A percentile compares a stretch with the other conserved stretches of the same genome.
phyloP scores from a whole-genome alignment of 2,329 filamentous ascomycete species.

The Fusarium siculi region DNA sequence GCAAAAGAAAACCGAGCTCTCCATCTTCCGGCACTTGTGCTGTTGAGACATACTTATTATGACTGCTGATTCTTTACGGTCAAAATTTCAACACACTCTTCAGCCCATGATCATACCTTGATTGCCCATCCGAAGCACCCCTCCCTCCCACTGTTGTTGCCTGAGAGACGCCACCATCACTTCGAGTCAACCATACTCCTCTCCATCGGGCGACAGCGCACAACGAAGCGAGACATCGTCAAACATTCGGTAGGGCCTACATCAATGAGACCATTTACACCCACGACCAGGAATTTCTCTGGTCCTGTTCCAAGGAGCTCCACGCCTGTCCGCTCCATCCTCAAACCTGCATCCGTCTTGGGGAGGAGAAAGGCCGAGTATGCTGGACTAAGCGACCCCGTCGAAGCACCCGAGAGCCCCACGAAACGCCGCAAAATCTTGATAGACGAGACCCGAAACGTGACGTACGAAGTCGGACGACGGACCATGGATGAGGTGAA shows the following conservation, averaged over 20 bases:
- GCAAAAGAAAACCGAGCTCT: neutral
- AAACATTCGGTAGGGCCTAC: slow-evolving; percentile 12
- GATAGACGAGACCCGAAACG: slow-evolving; percentile 68
- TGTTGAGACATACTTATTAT: slow-evolving; percentile 42
- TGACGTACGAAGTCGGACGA: slow-evolving; percentile 64
- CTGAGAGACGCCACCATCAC: slow-evolving; percentile 41
- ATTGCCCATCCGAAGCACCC: slow-evolving; percentile 13
- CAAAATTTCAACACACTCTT: slow-evolving; percentile 36
- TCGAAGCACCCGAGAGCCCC: slow-evolving; percentile 55
- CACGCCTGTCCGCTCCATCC: slow-evolving; percentile 63
- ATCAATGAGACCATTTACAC: slow-evolving; percentile 47
- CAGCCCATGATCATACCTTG: slow-evolving; percentile 41
- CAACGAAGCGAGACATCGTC: slow-evolving; percentile 20
- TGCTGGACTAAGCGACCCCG: slow-evolving; percentile 54
- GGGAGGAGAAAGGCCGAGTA: slow-evolving; percentile 58
- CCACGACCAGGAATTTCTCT: slow-evolving; percentile 49
- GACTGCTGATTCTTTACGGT: slow-evolving; percentile 33
- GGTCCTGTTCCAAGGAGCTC: slow-evolving; percentile 48
- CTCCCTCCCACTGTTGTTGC: slow-evolving; percentile 41
- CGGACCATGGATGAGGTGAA: slow-evolving; percentile 67
- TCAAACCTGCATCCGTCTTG: slow-evolving; percentile 60
- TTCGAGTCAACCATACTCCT: slow-evolving; percentile 11
- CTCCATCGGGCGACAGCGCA: slow-evolving; percentile 8
- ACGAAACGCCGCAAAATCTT: slow-evolving; percentile 67
- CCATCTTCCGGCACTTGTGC: slow-evolving; percentile 16